These are phyloP conservation scores for Chromosphaera perkinsii DNA, from an alignment of 208 protist species.

Conservation along the genomic window DNA sequence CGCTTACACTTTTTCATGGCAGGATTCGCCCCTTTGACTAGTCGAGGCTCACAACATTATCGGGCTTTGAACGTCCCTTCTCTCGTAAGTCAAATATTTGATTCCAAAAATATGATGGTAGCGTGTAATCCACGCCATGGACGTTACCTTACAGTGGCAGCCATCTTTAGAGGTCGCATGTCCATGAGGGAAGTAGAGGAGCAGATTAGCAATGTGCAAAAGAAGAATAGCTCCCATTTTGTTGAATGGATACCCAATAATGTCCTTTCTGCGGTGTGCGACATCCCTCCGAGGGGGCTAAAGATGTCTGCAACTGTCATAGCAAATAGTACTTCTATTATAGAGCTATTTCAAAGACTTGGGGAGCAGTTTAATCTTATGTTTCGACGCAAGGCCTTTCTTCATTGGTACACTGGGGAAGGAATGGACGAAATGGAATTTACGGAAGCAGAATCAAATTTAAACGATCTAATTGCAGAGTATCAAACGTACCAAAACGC, in stretches of 20 bases:
- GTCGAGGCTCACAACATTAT: conserved; percentile 68
- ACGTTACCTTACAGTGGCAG: conserved; percentile 64
- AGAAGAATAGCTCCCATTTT: conserved; percentile 90
- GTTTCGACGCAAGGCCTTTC: conserved; percentile 96
- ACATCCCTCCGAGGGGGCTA: conserved; percentile 65
- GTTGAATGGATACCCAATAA: conserved; percentile 95
- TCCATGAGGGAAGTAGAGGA: conserved; percentile 93
- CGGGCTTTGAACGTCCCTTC: conserved; percentile 78
- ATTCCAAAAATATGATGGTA: conserved; percentile 95
- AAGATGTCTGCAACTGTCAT: conserved; percentile 82
- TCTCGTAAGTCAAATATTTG: conserved; percentile 93
- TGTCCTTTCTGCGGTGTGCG: conserved; percentile 81
- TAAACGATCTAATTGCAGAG: conserved; percentile 85
- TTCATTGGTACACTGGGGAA: conserved; percentile 97
- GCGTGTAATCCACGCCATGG: conserved; percentile 81
- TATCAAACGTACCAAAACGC: conserved; percentile 85
- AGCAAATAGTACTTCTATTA: conserved; percentile 83
- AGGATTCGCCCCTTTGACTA: conserved; percentile 87
- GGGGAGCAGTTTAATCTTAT: conserved; percentile 91
- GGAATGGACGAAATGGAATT: conserved; percentile 89
- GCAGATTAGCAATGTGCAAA: conserved; percentile 80
- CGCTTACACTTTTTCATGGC: conserved; percentile 97
- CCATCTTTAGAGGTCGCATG: conserved; percentile 75
- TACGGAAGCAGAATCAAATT: conserved; percentile 84
- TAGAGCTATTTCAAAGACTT: conserved; percentile 87